phyloP scores from a whole-genome alignment of 805 yeast species.

The Lachancea dasiensis region DNA sequence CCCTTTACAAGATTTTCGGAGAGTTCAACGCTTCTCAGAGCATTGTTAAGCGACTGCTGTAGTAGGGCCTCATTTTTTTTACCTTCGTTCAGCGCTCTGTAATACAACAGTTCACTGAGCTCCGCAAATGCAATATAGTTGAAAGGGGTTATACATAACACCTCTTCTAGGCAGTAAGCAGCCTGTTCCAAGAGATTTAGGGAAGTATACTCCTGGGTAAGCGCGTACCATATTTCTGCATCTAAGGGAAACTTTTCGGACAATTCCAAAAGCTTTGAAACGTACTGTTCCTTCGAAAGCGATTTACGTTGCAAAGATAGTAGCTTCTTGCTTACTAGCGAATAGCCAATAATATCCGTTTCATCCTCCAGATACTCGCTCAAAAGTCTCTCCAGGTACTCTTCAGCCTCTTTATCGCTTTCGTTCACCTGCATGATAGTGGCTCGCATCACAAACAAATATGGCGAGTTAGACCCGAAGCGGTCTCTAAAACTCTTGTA shows the following conservation, averaged over 20 bases:
- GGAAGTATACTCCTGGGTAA: conserved; percentile 56
- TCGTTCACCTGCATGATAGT: conserved; percentile 23
- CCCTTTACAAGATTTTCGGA: conserved; percentile 62
- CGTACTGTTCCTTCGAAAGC: conserved; percentile 14
- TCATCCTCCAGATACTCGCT: conserved; percentile 49
- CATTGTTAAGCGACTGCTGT: conserved; percentile 39
- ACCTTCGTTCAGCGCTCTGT: conserved; percentile 15
- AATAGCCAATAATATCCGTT: conserved; percentile 28
- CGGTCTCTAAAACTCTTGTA: conserved; percentile 63
- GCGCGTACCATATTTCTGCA: conserved; percentile 69
- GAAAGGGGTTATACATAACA: conserved; percentile 58
- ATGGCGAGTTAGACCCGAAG: conserved; percentile 45
- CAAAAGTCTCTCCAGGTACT: conserved; percentile 48
- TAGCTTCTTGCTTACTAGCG: conserved; percentile 25
- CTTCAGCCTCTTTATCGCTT: conserved; percentile 22
- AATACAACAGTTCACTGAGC: conserved; percentile 23
- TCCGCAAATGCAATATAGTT: conserved; percentile 30
- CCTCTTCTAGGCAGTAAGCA: conserved; percentile 62
- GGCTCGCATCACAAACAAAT: conserved; percentile 29
- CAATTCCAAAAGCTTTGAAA: conserved; percentile 18
- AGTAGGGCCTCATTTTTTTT: conserved; percentile 12
- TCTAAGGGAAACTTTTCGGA: conserved; percentile 55
- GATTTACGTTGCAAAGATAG: conserved; percentile 20
- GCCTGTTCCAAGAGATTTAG: conserved; percentile 64
- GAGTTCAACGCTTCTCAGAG: conserved; percentile 68